Evolutionary conservation across 169 alveolate species (phyloP), one percentile per base, ranked within the genome.

Genomic region (Hepatocystis sp.): DNA sequence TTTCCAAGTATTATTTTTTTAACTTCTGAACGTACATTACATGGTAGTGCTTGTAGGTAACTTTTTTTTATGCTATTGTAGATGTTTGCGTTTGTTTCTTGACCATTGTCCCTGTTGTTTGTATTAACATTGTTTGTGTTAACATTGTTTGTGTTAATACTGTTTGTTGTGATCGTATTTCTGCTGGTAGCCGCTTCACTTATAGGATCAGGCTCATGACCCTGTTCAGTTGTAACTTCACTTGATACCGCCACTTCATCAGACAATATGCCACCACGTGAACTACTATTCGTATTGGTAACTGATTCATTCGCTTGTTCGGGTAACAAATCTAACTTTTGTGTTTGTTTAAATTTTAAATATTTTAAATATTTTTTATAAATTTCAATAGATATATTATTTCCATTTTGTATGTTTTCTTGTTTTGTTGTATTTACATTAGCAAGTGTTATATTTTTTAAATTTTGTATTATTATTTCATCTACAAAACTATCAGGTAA

Each of bases 41-140:
- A 49, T 8, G 88, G 78, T 34, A 76, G 39, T n/a, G 78, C 88
- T 13, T 76, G 78, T 15, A 76, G 49, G 25, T 76, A 76, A 64
- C 88, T 51, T 46, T 76, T 76, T 36, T 76, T 76, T 44, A 76
- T 76, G 56, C 88, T 76, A 51, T 76, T 76, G 55, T 42, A 76
- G 15, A 76, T 76, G 7, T 19, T 55, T 19, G 30, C 39, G 23
- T 76, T 76, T 39, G 40, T 46, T 13, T 58, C 88, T n/a, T n/a
- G n/a, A n/a, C n/a, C n/a, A n/a, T n/a, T n/a, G n/a, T n/a, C n/a
- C n/a, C n/a, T n/a, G n/a, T n/a, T n/a, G n/a, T n/a, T n/a, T n/a
- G n/a, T n/a, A 32, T 15, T 17, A 25, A 13, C 4, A 21, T 23
- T 52, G 40, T 32, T 52, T 0, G 21, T 13, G 64, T 7, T 52